Conservation (phyloP, 1,139 yeast species). For the Waltiozyma solani region DNA sequence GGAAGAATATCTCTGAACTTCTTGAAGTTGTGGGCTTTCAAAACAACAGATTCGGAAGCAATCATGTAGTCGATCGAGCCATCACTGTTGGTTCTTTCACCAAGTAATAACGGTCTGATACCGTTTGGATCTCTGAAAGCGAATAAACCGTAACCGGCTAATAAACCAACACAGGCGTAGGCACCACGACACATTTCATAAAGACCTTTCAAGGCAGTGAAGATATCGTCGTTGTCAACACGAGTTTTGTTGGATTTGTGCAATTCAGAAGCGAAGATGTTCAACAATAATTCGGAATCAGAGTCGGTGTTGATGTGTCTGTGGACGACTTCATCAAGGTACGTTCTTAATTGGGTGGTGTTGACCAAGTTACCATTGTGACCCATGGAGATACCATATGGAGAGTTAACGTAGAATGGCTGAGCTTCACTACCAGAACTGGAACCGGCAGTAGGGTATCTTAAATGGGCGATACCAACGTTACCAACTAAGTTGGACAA, state of each 20-base stretch:
- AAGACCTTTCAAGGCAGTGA: slow-evolving; percentile 77
- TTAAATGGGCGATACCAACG: slow-evolving; percentile 90
- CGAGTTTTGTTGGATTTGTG: slow-evolving; percentile 89
- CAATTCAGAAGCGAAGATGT: slow-evolving; percentile 84
- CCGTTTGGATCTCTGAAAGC: slow-evolving; percentile 98
- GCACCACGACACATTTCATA: slow-evolving; percentile 83
- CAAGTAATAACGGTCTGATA: slow-evolving; percentile 81
- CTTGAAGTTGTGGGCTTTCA: slow-evolving; percentile 85
- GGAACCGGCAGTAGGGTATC: slow-evolving; percentile 99
- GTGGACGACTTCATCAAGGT: slow-evolving; percentile 88
- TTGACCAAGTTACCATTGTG: slow-evolving; percentile 96
- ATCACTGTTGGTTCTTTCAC: slow-evolving; percentile 60
- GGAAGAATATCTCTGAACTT: slow-evolving; percentile 78
- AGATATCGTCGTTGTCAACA: slow-evolving; percentile 84
- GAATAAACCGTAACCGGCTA: slow-evolving; percentile 91
- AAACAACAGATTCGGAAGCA: slow-evolving; percentile 91
- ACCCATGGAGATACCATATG: slow-evolving; percentile 82
- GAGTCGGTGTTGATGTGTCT: slow-evolving; percentile 96
- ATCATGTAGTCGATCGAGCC: slow-evolving; percentile 89
- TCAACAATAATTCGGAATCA: slow-evolving; percentile 83
- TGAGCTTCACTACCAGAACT: slow-evolving; percentile 96
- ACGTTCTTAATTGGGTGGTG: slow-evolving; percentile 62
- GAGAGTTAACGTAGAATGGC: slow-evolving; percentile 96
- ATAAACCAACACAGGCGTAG: slow-evolving; percentile 88
- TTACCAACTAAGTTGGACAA: slow-evolving; percentile 78